Base-by-base conservation (phyloP, 2,329 filamentous ascomycete genomes). In the Talaromyces funiculosus region DNA sequence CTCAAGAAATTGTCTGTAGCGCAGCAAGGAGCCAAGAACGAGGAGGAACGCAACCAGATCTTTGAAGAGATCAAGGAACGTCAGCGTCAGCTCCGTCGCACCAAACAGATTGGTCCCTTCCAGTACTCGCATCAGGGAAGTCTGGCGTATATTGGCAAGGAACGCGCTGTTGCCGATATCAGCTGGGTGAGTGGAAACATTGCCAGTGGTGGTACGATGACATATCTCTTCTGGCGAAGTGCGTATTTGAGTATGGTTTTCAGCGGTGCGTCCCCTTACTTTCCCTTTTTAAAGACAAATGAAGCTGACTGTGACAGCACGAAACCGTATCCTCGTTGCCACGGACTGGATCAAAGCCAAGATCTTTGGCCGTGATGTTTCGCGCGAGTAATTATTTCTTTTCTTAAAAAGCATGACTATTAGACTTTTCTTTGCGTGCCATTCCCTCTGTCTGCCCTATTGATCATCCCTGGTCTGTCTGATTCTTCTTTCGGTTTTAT, bases 181-280 rank as follows among this genome's bases (percentile, higher is more conserved):
- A 90, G 87, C 74, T 99, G 94, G 93, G 87, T 95, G 80, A 95
- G 94, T 71, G 94, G 94, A 67, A 99, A 97, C 81, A 84, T 99
- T 69, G 93, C 94, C 64, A 90, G 88, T 49, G 94, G 93, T 73
- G 94, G 94, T 73, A 90, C 89, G 70, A 81, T 97, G 78, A 99
- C 94, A 60, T 99, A 96, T 80, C 85, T 97, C 67, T 99, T 99
- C 86, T 99, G 94, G 94, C 86, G 92, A 75, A 95, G 90, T 73
- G 94, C 93, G 59, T 99, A 99, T 78, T 82, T 99, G 76, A 97
- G 91, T 83, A 99, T 99, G 94, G 97, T 93, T 86, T 99, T 99
- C 78, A 97, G 92, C 86, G 92, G 91, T 94, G 84, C 87, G 90
- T 89, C 20, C 31, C 29, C 26, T n/a, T n/a, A n/a, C n/a, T 9